Conservation (phyloP, 164 flowering plant species). For the Stephania yunnanensis region DNA sequence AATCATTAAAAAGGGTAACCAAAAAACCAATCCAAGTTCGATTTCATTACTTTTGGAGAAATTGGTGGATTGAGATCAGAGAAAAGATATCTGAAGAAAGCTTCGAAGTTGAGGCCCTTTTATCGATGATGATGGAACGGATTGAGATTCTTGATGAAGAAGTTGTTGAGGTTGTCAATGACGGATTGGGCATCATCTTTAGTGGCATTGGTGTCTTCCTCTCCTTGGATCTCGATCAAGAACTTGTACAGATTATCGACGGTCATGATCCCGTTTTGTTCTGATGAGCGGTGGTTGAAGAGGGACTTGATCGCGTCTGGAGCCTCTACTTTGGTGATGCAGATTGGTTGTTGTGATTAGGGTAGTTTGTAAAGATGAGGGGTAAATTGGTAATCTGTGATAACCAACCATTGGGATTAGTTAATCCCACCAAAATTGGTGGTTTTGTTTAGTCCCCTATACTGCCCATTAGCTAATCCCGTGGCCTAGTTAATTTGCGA, state of each 20-base stretch:
- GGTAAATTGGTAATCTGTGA: too few relatives aligned
- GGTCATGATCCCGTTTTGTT: constrained; percentile 48
- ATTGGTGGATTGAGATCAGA: not conserved
- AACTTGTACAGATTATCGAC: constrained; percentile 51
- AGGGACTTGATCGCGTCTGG: constrained; percentile 57
- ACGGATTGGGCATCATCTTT: constrained; percentile 54
- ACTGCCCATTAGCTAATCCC: too few relatives aligned
- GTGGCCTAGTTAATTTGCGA: too few relatives aligned
- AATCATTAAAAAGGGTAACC: not conserved
- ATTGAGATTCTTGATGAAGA: not conserved
- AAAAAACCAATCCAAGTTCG: not conserved
- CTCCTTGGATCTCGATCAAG: constrained; percentile 53
- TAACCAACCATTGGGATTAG: too few relatives aligned
- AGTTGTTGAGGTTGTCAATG: constrained; percentile 30
- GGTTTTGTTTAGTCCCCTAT: too few relatives aligned
- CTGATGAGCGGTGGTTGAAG: constrained; percentile 46
- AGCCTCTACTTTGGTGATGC: constrained; percentile 54
- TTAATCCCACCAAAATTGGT: too few relatives aligned
- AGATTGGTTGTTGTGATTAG: too few relatives aligned
- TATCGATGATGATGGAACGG: not conserved
- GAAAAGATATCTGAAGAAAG: not conserved
- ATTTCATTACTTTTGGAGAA: not conserved
- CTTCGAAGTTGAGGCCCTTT: not conserved
- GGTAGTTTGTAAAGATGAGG: too few relatives aligned
- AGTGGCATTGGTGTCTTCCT: constrained; percentile 39